Base-by-base conservation (phyloP, 257 asterid genomes). In the Nicotiana paniculata region DNA sequence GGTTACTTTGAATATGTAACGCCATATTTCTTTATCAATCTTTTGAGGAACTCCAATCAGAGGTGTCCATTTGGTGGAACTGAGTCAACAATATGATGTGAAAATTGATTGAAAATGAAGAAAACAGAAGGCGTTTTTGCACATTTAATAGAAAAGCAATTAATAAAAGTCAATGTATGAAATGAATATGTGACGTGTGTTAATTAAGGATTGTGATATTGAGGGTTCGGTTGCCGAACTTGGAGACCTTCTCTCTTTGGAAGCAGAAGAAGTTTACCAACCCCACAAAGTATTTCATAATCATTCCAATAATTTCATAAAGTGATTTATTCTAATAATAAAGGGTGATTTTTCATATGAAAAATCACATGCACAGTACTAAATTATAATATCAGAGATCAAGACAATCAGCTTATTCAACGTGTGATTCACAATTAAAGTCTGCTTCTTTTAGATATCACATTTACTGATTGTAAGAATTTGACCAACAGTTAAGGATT, bases 11-110 rank as follows among this genome's bases (percentile, higher is more conserved):
- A 75, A 7, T 51, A 51, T 26, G 79, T 75, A 75, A 75, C 79
- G 79, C 46, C 63, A 24, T 16, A 0, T 7, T 74, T 72, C 35
- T 30, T 21, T 61, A 61, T 21, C 11, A 21, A 21, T 24, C 15
- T 61, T 61, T 9, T 9, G 48, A 0, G 11, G 48, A 21, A 17
- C n/a, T 55, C 61, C 83, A 46, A 68, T 43, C 35, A 85, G n/a
- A 72, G 74, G 85, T 67, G n/a, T 33, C 68, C 67, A 62, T 58
- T 48, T 70, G 77, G 77, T 77, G 79, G 85, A 77, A 82, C 64
- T 63, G 58, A 78, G 77, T 81, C 79, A 74, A 68, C 28, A 70
- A 77, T 78, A 76, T 66, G 80, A 62, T 32, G 37, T 70, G 61
- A 72, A 72, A 11, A 43, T 2, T 53, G 57, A 53, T 6, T 8